These are phyloP conservation scores for Macrophomina pseudophaseolina DNA, from an alignment of 2,329 filamentous ascomycete species.

Conservation along the genomic window DNA sequence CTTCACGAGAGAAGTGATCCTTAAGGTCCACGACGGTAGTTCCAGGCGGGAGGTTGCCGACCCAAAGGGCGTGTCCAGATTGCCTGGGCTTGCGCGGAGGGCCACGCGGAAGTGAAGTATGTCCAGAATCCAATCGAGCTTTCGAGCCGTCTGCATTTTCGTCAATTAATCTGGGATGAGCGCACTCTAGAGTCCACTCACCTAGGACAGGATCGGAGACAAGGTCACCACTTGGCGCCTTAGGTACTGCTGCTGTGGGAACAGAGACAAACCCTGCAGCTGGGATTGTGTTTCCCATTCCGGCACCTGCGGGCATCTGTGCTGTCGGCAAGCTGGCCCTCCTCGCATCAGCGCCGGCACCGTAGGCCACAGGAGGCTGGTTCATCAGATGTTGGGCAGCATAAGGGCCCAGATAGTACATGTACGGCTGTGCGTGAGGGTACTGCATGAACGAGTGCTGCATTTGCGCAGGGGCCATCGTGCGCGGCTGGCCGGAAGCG, in stretches of 20 bases:
- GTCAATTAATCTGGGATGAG: background rate
- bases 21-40: conserved; percentile 85
- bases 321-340: conserved; percentile 35
- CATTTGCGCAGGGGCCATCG: conserved; percentile 16
- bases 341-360: conserved; percentile 38
- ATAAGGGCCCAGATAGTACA: conserved; percentile 23
- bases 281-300: background rate
- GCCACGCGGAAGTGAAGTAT: conserved; percentile 58
- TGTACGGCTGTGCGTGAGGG: conserved; percentile 24
- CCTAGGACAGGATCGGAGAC: conserved; percentile 32
- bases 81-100: conserved; percentile 70
- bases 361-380: conserved; percentile 35
- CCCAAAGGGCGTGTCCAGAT: conserved; percentile 90
- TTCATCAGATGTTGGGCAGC: conserved; percentile 33
- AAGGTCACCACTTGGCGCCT: background rate
- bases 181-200: conserved; percentile 29
- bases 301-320: conserved; percentile 13
- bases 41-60: conserved; percentile 88
- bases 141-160: background rate
- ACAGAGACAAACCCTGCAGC: background rate
- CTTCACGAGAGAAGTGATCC: conserved; percentile 83
- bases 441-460: conserved; percentile 21
- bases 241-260: background rate
- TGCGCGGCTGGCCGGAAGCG: conserved; percentile 16
- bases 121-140: conserved; percentile 22